These are phyloP conservation scores for Hippophae tibetana DNA, from an alignment of 306 rosid genomes.

Conservation along the genomic window DNA sequence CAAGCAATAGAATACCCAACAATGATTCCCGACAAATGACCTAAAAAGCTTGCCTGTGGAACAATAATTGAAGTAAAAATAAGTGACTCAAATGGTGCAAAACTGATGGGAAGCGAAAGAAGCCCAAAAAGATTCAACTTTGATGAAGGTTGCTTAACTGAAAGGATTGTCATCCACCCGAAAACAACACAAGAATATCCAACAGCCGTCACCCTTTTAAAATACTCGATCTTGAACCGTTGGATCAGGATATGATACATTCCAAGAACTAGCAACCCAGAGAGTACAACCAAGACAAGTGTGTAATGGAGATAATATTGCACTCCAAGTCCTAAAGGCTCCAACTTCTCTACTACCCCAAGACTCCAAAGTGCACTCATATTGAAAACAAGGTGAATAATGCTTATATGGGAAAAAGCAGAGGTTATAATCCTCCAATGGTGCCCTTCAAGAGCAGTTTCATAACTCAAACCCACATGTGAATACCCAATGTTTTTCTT, in stretches of 20 bases:
- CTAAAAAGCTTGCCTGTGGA: conserved; percentile 93
- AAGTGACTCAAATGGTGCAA: conserved; percentile 92
- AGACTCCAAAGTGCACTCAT: conserved; percentile 99
- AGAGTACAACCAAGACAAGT: conserved; percentile 65
- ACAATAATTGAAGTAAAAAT: conserved; percentile 88
- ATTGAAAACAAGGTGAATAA: conserved; percentile 85
- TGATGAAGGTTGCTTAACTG: conserved; percentile 86
- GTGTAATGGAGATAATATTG: conserved; percentile 89
- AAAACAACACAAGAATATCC: conserved; percentile 99
- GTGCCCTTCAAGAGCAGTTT: conserved; percentile 79
- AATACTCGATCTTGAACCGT: conserved; percentile 76
- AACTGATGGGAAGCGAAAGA: conserved; percentile 91
- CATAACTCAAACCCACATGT: conserved; percentile 91
- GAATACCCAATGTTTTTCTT: conserved; percentile 88
- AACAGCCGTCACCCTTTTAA: conserved; percentile 80
- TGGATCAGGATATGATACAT: conserved; percentile 77
- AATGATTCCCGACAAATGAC: conserved; percentile 87
- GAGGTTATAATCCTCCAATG: conserved; percentile 93
- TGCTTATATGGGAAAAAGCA: conserved; percentile 82
- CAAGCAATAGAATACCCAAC: conserved; percentile 94
- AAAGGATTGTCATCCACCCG: conserved; percentile 97
- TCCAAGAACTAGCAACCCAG: conserved; percentile 68
- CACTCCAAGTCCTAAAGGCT: conserved; percentile 65
- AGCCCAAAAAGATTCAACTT: conserved; percentile 87
- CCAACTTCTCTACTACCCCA: conserved; percentile 70